A percentile compares a stretch with the other conserved stretches of the same genome.
phyloP scores from a whole-genome alignment of 1,284 basidiomycete genomes.

The Malassezia yamatoensis region DNA sequence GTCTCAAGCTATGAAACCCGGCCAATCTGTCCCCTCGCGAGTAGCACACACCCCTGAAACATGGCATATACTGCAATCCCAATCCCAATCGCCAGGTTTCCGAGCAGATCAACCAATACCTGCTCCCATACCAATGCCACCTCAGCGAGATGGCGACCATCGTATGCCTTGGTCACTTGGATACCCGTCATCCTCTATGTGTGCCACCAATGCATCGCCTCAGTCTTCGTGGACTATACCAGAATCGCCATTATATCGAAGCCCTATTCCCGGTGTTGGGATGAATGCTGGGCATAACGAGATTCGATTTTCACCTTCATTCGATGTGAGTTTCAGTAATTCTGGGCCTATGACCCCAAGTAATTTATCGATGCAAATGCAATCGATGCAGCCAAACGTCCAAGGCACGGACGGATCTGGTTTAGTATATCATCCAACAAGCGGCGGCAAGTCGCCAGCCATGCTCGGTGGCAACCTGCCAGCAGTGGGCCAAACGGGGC shows the following conservation, averaged over 20 bases:
- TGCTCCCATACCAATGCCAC: neutral
- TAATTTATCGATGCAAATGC: neutral
- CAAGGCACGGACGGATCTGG: neutral
- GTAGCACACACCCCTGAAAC: constrained; percentile 7
- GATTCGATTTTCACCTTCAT: constrained; percentile 12
- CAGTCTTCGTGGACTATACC: constrained; percentile 1
- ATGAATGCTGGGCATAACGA: constrained; percentile 4
- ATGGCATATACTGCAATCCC: constrained; percentile 2
- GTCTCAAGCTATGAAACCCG: neutral
- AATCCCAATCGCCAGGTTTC: neutral
- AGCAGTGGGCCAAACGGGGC: neutral
- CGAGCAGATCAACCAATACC: neutral
- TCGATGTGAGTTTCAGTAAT: constrained; percentile 14
- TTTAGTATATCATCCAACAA: neutral
- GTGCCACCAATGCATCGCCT: neutral
- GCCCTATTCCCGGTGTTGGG: neutral
- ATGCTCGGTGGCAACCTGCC: neutral
- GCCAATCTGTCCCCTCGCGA: constrained; percentile 8
- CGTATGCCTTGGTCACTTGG: neutral
- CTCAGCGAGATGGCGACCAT: neutral
- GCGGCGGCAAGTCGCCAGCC: neutral
- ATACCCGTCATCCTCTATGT: neutral
- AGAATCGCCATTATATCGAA: constrained; percentile 9
- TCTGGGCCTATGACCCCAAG: constrained; percentile 12
- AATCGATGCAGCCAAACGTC: constrained; percentile 3